These are phyloP conservation scores for Dendrocalamus latiflorus DNA, from an alignment of 202 grass and related monocot genomes.

Conservation along the genomic window DNA sequence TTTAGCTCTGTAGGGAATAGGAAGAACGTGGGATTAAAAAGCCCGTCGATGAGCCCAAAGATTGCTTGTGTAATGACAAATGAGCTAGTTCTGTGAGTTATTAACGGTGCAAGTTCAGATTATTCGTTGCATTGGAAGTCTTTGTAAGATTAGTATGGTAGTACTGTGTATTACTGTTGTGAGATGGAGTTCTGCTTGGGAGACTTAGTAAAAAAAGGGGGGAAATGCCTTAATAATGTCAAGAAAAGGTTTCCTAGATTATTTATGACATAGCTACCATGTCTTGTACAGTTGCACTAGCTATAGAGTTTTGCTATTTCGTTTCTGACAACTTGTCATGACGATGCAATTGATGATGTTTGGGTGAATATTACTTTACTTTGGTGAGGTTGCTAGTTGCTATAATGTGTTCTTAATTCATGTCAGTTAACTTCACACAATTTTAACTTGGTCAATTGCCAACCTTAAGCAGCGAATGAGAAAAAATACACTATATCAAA, in stretches of 20 bases:
- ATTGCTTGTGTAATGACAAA: not conserved
- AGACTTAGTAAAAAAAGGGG: not conserved
- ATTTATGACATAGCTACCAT: not conserved
- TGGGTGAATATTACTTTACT: not conserved
- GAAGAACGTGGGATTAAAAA: not conserved
- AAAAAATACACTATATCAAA: not conserved
- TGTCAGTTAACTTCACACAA: not conserved
- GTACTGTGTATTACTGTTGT: not conserved
- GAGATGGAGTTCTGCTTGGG: not conserved
- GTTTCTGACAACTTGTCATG: not conserved
- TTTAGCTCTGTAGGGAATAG: not conserved
- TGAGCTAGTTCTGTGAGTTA: not conserved
- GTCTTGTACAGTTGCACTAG: not conserved
- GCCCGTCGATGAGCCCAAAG: not conserved
- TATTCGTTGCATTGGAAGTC: not conserved
- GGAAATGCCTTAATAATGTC: not conserved
- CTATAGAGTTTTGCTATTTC: not conserved
- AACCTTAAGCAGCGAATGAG: not conserved
- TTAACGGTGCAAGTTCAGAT: not conserved
- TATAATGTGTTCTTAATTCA: not conserved
- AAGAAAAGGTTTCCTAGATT: not conserved
- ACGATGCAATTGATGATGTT: not conserved
- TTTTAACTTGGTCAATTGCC: not conserved
- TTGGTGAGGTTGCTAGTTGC: conserved; percentile 5
- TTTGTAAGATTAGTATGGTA: not conserved